Evolutionary conservation across 78 protist species (phyloP), one percentile per base, ranked within the genome.

Genomic region (Dictyostelium capitatum): DNA sequence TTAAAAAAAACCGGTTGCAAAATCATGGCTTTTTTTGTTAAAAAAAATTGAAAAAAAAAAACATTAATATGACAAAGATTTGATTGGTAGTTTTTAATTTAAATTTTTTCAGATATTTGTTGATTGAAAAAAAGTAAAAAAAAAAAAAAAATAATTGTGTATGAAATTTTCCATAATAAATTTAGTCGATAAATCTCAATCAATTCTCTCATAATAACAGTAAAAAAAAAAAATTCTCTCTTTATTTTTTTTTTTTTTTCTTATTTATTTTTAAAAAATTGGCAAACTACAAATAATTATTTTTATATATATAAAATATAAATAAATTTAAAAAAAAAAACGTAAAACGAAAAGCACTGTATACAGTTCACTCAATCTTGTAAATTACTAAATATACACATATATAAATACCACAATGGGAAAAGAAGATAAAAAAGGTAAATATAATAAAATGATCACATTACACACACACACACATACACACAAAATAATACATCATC

Each of bases 351-450:
- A 37, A 37, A n/a, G n/a, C n/a, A n/a, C n/a, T n/a, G n/a, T n/a
- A n/a, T n/a, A n/a, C n/a, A n/a, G n/a, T n/a, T n/a, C n/a, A n/a
- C 43, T 37, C 43, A 23, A 69, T 69, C 25, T 37, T 37, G 50
- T 23, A 37, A 15, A 7, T 37, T 37, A 69, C 3, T 17, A 69
- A 11, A 41, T 19, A 37, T 12, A 69, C 43, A 41, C 23, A 69
- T 11, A 69, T 69, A 37, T 37, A 17, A 37, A 30, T 23, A 69
- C 12, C 30, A 69, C 77, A 69, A 69, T 69, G 77, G 53, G 43
- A 69, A 69, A 69, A 37, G 77, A 69, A 17, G 77, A 69, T 37
- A 69, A 69, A 37, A 69, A 69, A 69, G 46, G 77, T 69, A 69
- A 6, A 10, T 59, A 59, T 59, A 15, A 0, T 19, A 15, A 4